Base-by-base conservation (phyloP, 257 asterid species). In the Primulina tabacum region DNA sequence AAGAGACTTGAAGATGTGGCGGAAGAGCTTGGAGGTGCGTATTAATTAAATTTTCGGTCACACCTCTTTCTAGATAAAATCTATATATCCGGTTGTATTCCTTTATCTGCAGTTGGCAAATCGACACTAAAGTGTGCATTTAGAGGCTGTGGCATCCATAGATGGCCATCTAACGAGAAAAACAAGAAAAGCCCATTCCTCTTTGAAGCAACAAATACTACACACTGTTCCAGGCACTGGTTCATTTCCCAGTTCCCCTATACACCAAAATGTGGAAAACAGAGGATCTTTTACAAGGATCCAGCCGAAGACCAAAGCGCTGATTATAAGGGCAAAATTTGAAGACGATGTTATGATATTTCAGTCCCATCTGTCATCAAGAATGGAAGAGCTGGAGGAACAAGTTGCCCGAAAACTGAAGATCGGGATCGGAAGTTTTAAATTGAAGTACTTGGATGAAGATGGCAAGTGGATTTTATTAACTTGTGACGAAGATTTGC, bases 51-150 rank as follows among this genome's bases (percentile, higher is more conserved):
- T 0, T 24, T 4, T 5, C 2, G 11, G 7, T 5, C 3, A 16
- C 20, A 47, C 11, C 2, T 43, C n/a, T 11, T 43, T 43, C 11
- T 47, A 38, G 20, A 5, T 16, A 5, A 16, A 47, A 5, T 47
- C 7, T 10, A 47, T 14, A 4, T 4, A 0, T 0, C 20, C 2
- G 18, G 20, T 47, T 1, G 56, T 7, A 16, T 47, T 16, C 7
- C 7, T 12, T 5, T 47, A 4, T 10, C 14, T 26, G 35, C 73
- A 81, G 79, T 78, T 47, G 55, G 71, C 30, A 60, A 64, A 38
- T 78, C 81, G 8, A 78, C 82, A 34, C 1, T 72, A 12, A 78
- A 81, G 71, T 77, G 75, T 55, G 56, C 60, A 16, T 73, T 79
- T 14, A 73, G 77, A 59, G 10, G 18, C 10, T 9, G 8, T 33